Evolutionary conservation across 768 basidiomycete species (phyloP).

Genomic region (Lactarius akahatsu): DNA sequence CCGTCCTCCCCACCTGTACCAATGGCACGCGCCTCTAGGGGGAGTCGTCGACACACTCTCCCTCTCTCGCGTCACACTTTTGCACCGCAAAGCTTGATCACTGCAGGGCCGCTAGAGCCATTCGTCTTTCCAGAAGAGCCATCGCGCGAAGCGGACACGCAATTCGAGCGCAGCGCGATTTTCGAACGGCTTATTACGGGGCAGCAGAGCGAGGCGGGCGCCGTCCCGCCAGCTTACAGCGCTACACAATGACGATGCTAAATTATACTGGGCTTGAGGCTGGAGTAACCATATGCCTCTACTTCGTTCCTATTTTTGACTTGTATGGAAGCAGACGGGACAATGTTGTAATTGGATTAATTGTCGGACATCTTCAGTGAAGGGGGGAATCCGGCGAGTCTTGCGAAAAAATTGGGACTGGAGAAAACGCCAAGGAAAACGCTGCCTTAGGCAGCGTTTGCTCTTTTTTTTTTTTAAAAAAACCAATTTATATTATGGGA

Average conservation of each 20-base stretch:
- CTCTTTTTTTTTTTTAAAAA: no score
- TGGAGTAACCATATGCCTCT: background rate
- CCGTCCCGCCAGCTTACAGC: slow-evolving; percentile 76
- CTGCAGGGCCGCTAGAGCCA: background rate
- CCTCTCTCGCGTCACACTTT: background rate
- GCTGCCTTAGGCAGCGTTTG: no score
- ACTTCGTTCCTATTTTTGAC: background rate
- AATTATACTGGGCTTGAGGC: background rate
- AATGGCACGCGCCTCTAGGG: background rate
- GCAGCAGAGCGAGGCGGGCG: slow-evolving; percentile 76
- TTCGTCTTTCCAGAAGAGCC: slow-evolving; percentile 6
- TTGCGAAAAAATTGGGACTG: no score
- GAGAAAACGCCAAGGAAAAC: no score
- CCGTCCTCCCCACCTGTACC: background rate
- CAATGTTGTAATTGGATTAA: background rate
- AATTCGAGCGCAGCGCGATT: slow-evolving; percentile 41
- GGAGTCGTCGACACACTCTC: background rate
- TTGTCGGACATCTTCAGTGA: no score
- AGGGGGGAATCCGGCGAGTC: no score
- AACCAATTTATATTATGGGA: no score
- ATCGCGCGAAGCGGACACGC: slow-evolving; percentile 36
- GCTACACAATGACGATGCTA: slow-evolving; percentile 4
- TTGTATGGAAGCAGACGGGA: background rate
- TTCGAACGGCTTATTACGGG: slow-evolving; percentile 84
- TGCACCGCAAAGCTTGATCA: background rate